These are phyloP conservation scores for Cystobasidium tubakii DNA, from an alignment of 768 basidiomycete species.

Conservation along the genomic window DNA sequence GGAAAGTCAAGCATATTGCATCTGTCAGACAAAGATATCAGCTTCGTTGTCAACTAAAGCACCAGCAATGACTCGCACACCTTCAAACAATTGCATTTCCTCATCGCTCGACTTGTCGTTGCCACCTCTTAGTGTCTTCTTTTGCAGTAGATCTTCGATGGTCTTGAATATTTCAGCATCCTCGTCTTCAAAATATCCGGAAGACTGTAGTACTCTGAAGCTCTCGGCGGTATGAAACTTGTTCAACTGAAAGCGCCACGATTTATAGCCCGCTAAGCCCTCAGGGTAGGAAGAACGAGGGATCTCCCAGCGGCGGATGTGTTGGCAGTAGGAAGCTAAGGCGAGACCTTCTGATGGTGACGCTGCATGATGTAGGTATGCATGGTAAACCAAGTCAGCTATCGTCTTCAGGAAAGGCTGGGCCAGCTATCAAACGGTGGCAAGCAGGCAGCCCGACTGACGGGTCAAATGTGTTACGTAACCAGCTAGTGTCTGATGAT, in stretches of 20 bases:
- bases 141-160: conserved; percentile 17
- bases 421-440: neutral
- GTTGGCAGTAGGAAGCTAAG: conserved; percentile 22
- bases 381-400: neutral
- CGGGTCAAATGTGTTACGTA: conserved; percentile 4
- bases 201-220: neutral
- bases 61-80: neutral
- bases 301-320: conserved; percentile 25
- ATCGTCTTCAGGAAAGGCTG: neutral
- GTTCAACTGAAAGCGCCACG: conserved; percentile 32
- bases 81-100: conserved; percentile 33
- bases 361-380: neutral
- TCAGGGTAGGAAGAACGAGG: conserved; percentile 32
- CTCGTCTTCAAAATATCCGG: conserved; percentile 8
- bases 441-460: neutral
- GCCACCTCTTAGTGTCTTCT: conserved; percentile 33
- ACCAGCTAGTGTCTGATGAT: conserved; percentile 5
- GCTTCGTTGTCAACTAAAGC: neutral
- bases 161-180: conserved; percentile 15
- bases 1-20: conserved; percentile 33
- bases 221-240: conserved; percentile 20
- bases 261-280: conserved; percentile 33
- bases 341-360: conserved; percentile 20
- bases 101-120: conserved; percentile 24
- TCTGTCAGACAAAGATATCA: neutral